Evolutionary conservation across 495 filamentous ascomycete species (phyloP).

Genomic region (Podospora bellae-mahoneyi): DNA sequence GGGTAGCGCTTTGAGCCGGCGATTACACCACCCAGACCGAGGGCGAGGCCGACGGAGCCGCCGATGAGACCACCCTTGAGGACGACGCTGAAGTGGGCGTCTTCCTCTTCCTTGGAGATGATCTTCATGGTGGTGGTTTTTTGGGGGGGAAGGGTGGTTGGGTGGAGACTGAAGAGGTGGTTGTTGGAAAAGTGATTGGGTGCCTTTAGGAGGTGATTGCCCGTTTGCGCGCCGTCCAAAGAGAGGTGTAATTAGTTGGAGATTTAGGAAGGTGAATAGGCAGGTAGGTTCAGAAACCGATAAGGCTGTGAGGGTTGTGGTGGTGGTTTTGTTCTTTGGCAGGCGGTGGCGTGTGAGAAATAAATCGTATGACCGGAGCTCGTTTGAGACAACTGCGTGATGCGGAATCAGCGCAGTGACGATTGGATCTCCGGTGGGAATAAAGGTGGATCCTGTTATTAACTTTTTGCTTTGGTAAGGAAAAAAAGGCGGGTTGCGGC

Average conservation of each 20-base stretch:
- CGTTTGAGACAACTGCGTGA: neutral
- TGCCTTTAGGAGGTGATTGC: neutral
- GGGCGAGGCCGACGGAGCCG: conserved; percentile 58
- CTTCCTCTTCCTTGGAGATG: conserved; percentile 88
- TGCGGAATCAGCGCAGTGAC: neutral
- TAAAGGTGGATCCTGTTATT: neutral
- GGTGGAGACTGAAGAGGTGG: neutral
- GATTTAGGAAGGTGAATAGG: neutral
- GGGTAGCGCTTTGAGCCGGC: conserved; percentile 61
- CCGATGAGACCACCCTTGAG: conserved; percentile 75
- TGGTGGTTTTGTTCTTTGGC: neutral
- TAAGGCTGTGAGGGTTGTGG: neutral
- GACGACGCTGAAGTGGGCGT: conserved; percentile 59
- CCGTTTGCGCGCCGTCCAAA: neutral
- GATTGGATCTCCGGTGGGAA: neutral
- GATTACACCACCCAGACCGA: conserved; percentile 62
- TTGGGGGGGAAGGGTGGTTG: neutral
- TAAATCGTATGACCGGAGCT: conserved; percentile 1
- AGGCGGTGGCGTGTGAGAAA: conserved; percentile 7
- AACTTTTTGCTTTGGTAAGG: neutral
- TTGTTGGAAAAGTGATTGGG: neutral
- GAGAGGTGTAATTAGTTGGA: neutral
- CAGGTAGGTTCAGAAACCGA: neutral
- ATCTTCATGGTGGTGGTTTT: conserved; percentile 70
- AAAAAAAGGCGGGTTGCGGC: conserved; percentile 1